Evolutionary conservation across 1,139 yeast species (phyloP), one percentile per base, ranked within the genome.

Genomic region (Hemisphaericaspora lyxosophila): DNA sequence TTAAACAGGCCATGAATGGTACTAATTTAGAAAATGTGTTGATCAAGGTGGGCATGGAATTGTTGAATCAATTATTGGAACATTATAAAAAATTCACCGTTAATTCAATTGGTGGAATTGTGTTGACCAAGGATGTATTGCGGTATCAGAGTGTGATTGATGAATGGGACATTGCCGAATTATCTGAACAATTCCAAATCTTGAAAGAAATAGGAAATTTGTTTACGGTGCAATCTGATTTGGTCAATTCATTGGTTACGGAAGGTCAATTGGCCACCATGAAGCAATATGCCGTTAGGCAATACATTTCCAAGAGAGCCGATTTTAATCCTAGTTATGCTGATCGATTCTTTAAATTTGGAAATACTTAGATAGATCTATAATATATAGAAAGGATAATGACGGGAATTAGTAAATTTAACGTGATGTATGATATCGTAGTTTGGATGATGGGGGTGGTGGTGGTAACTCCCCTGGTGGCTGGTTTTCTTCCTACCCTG

Each of bases 181-280:
- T 89, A 27, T 70, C 82, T n/a, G 85, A 80, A 29, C 75, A 78
- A 39, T 88, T 85, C 63, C 80, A 78, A 35, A 70, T 88, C 8
- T 64, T 90, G 46, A 81, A 88, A 54, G 96, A 89, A 48, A 78
- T 90, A 44, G 90, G 94, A 26, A 88, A 87, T 53, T 67, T 90
- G 47, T 90, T 83, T 57, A 85, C 95, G 0, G 95, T 87, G 11
- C 89, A 83, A 54, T 66, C 73, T 7, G 66, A 67, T 38, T 76
- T 87, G 50, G 69, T 90, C 43, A 82, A 81, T 46, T 85, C 95
- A 1, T 73, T 90, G 54, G 80, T 90, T 2, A 79, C 85, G 31
- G 96, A 89, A 50, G 95, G 96, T 2, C 86, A 82, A 51, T 67
- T 90, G 47, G 81, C 83, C 1, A 75, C 70, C 40, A 71, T 90